Evolutionary conservation across 257 asterid genomes (phyloP).

Genomic region (Solanum pimpinellifolium): DNA sequence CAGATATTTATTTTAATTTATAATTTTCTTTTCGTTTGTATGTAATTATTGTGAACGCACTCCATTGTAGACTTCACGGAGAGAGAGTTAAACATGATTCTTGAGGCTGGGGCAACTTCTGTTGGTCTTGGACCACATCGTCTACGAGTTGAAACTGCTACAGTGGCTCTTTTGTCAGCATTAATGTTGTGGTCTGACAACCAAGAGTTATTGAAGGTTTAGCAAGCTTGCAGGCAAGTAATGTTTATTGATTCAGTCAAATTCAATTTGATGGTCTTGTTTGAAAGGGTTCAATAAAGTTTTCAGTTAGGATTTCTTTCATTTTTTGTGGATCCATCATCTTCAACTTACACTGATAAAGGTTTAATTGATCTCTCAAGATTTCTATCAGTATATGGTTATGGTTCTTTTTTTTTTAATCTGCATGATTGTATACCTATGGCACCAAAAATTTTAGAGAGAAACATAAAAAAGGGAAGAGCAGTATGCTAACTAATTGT

Average conservation of each 20-base stretch:
- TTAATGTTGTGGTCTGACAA: slow-evolving; percentile 78
- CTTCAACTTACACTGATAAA: not conserved
- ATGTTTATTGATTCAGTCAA: not conserved
- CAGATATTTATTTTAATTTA: not conserved
- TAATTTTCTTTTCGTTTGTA: not conserved
- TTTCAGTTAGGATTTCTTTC: not conserved
- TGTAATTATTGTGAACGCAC: not conserved
- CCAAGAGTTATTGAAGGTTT: slow-evolving; percentile 14
- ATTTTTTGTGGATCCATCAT: not conserved
- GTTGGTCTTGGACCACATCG: slow-evolving; percentile 91
- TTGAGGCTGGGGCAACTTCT: slow-evolving; percentile 65
- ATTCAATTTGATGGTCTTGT: not conserved
- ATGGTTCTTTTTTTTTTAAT: not conserved
- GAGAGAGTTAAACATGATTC: slow-evolving; percentile 47
- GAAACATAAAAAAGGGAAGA: not conserved
- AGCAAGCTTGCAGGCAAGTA: slow-evolving; percentile 30
- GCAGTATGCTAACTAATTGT: not conserved
- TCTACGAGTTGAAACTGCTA: slow-evolving; percentile 91
- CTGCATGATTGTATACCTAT: not conserved
- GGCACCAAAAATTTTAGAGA: not conserved
- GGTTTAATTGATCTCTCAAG: not conserved
- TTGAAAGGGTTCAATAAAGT: not conserved
- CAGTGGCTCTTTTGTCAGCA: slow-evolving; percentile 68
- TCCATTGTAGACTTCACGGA: slow-evolving; percentile 56
- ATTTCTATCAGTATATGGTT: not conserved